A percentile compares a stretch with the other conserved stretches of the same genome.
These are phyloP conservation scores for Selaginella moellendorffii DNA, from an alignment of 75 land plant genomes.

Conservation along the genomic window DNA sequence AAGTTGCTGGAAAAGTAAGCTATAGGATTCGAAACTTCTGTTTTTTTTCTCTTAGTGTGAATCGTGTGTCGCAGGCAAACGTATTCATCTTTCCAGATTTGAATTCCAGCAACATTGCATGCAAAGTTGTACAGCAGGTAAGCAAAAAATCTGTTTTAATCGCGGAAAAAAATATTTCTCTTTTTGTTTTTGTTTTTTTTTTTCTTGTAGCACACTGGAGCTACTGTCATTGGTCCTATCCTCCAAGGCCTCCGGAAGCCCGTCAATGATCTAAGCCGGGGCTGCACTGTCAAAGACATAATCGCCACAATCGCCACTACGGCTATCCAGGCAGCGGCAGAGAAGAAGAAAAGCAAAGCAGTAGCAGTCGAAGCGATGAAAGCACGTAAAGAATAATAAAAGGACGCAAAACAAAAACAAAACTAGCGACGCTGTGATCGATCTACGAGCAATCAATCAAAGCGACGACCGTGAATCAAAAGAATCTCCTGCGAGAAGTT, in stretches of 20 bases:
- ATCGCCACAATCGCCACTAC: conserved; percentile 32
- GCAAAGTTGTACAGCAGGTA: conserved; percentile 39
- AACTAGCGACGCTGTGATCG: too few species aligned
- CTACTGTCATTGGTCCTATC: conserved; percentile 27
- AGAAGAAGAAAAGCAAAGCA: too few species aligned
- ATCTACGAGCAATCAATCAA: too few species aligned
- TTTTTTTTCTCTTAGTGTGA: background rate
- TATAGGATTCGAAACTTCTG: background rate
- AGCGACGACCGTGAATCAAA: too few species aligned
- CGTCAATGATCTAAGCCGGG: conserved; percentile 34
- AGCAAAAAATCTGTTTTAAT: conserved; percentile 5
- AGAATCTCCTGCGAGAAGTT: too few species aligned
- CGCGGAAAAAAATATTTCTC: too few species aligned
- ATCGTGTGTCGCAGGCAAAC: conserved; percentile 18
- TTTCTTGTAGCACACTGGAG: conserved; percentile 23
- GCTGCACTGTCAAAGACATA: conserved; percentile 32
- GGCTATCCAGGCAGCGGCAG: conserved; percentile 23
- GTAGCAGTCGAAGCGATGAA: too few species aligned
- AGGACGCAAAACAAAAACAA: too few species aligned
- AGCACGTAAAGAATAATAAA: too few species aligned
- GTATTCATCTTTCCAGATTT: conserved; percentile 38
- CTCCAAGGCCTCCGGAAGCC: conserved; percentile 31
- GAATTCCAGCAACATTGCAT: conserved; percentile 30
- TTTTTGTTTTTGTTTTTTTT: too few species aligned
- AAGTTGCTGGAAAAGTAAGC: conserved; percentile 33